Evolutionary conservation across 352 stramenopile species (phyloP), one percentile per base, ranked within the genome.

Genomic region (Globisporangium cederbergense): DNA sequence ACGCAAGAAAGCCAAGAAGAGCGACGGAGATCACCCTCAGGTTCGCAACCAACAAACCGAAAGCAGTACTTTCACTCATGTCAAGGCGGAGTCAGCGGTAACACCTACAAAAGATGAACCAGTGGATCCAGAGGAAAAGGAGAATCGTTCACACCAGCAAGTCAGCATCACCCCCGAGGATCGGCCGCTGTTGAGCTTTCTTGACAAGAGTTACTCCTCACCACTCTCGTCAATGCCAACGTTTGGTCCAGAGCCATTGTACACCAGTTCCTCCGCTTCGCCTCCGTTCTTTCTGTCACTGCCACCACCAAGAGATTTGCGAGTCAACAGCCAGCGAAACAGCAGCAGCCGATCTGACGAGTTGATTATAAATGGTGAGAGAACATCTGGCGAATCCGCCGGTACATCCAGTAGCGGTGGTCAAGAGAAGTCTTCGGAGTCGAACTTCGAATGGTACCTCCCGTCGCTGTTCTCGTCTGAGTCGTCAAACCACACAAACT

Each of bases 401-500:
- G 52, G 9, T 9, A 36, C 43, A 18, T 52, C 70, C 2, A 58
- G 22, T 43, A 50, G n/a, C 50, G 30, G 45, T 47, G 25, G 45
- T 47, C 58, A 66, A 43, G 66, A 78, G 8, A 56, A 58, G 40
- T 50, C 60, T 38, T 67, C 74, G 9, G 76, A 86, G 22, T 76
- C 77, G n/a, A 86, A 73, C 43, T 88, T 86, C 42, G 82, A 91
- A 42, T 92, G 83, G 83, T 88, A 88, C 30, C 62, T 94, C 18
- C 86, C 83, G 3, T 88, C 86, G 8, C 68, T 92, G 13, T 90
- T 94, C 53, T 89, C 81, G 0, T 86, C 86, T 16, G 80, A 89
- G 61, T 82, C 81, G 10, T 86, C 85, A 30, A 71, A 73, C 6
- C 83, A 81, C 40, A 81, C 72, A 1, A 74, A 75, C 51, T 86